These are phyloP conservation scores for Yamagishiella unicocca DNA, from an alignment of 139 green algal species.

Conservation along the genomic window DNA sequence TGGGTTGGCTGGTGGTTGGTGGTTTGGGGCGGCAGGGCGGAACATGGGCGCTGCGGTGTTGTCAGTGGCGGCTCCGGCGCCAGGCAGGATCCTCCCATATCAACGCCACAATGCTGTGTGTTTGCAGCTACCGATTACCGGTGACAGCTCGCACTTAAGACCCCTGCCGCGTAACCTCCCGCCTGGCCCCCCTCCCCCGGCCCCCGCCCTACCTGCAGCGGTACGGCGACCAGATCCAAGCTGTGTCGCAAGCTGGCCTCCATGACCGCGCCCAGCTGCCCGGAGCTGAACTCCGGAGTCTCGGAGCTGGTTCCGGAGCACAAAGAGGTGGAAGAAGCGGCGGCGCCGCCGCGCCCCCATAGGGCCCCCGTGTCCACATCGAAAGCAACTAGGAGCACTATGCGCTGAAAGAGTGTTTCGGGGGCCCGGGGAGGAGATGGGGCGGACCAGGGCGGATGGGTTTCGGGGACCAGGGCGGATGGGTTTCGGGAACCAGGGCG, in stretches of 20 bases:
- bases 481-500: no score
- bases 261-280: neutral
- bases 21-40: no score
- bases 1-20: no score
- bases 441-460: neutral
- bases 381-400: conserved; percentile 20
- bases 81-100: no score
- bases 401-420: neutral
- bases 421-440: neutral
- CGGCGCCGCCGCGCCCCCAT: neutral
- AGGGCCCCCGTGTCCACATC: neutral
- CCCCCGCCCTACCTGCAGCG: conserved; percentile 13
- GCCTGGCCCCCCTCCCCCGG: neutral
- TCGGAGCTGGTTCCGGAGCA: neutral
- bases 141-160: no score
- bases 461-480: no score
- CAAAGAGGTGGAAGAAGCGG: neutral
- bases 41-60: no score
- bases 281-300: neutral
- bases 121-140: no score
- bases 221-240: conserved; percentile 22
- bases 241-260: neutral
- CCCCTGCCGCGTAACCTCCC: no score
- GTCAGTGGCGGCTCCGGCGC: no score
- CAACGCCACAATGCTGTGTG: no score